A percentile compares a stretch with the other conserved stretches of the same genome.
Conservation (phyloP, 768 basidiomycete genomes). For the Rickenella mellea region DNA sequence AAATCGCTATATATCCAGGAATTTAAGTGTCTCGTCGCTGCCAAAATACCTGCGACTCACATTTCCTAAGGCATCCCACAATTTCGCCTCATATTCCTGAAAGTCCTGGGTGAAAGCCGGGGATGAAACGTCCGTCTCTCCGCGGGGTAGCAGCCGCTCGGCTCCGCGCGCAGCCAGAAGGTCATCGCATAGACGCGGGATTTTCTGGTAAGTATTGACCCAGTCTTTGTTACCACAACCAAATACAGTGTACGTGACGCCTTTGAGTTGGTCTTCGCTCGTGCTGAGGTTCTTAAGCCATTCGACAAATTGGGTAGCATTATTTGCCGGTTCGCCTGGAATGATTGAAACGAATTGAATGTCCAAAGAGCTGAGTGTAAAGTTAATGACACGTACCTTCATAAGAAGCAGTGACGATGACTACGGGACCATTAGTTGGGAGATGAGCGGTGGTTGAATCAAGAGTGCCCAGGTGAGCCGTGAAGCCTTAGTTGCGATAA, state of each 20-base stretch:
- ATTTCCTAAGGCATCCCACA: constrained; percentile 27
- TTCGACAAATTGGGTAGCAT: constrained; percentile 35
- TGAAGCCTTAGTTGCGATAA: constrained; percentile 24
- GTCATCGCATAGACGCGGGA: constrained; percentile 32
- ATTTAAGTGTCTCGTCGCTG: too few relatives aligned
- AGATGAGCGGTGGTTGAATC: constrained; percentile 27
- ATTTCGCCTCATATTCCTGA: constrained; percentile 29
- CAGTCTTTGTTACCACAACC: constrained; percentile 44
- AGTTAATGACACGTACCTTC: constrained; percentile 31
- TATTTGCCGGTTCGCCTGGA: constrained; percentile 36
- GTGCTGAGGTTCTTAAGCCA: constrained; percentile 25
- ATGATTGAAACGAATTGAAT: background rate
- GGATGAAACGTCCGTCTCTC: constrained; percentile 32
- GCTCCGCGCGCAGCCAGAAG: constrained; percentile 25
- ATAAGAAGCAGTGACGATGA: constrained; percentile 38
- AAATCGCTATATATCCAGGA: too few relatives aligned
- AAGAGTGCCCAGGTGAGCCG: constrained; percentile 26
- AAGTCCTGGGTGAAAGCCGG: constrained; percentile 34
- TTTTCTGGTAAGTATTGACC: constrained; percentile 35
- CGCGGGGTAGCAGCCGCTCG: constrained; percentile 25
- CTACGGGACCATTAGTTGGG: constrained; percentile 33
- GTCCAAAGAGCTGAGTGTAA: background rate
- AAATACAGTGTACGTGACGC: constrained; percentile 34
- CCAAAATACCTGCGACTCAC: too few relatives aligned
- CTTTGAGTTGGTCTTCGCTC: constrained; percentile 14